phyloP scores from a whole-genome alignment of 352 stramenopile genomes.

The Globisporangium uncinulatum region DNA sequence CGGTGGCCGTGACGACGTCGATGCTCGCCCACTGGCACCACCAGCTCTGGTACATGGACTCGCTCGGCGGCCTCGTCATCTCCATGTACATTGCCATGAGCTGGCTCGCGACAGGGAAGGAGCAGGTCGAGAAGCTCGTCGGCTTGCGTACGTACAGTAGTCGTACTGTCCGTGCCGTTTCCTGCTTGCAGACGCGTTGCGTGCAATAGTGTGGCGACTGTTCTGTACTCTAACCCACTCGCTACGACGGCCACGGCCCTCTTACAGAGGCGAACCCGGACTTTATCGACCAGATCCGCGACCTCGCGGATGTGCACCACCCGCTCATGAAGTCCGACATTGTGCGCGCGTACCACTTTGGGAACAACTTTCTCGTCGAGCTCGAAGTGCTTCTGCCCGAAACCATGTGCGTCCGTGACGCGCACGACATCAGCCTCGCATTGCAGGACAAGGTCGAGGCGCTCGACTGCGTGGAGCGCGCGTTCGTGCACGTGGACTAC shows the following conservation, averaged over 20 bases:
- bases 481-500: conserved; percentile 98
- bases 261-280: conserved; percentile 78
- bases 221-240: no score
- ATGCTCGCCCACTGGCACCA: conserved; percentile 50
- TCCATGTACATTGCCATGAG: conserved; percentile 95
- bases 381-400: conserved; percentile 83
- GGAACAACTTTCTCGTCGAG: conserved; percentile 93
- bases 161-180: no score
- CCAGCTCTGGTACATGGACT: conserved; percentile 93
- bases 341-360: conserved; percentile 94
- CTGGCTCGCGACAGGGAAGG: conserved; percentile 93
- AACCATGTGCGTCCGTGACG: conserved; percentile 89
- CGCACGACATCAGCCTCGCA: conserved; percentile 95
- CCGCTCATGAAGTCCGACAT: conserved; percentile 91
- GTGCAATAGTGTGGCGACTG: no score
- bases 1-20: conserved; percentile 84
- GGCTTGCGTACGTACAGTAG: conserved; percentile 59
- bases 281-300: conserved; percentile 92
- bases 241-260: neutral
- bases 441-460: conserved; percentile 96
- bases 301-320: conserved; percentile 86
- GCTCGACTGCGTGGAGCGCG: conserved; percentile 94
- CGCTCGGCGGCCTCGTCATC: conserved; percentile 93
- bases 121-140: conserved; percentile 92
- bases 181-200: no score